Evolutionary conservation across 2,329 filamentous ascomycete genomes (phyloP).

Genomic region (Rhytidhysteron rufulum): DNA sequence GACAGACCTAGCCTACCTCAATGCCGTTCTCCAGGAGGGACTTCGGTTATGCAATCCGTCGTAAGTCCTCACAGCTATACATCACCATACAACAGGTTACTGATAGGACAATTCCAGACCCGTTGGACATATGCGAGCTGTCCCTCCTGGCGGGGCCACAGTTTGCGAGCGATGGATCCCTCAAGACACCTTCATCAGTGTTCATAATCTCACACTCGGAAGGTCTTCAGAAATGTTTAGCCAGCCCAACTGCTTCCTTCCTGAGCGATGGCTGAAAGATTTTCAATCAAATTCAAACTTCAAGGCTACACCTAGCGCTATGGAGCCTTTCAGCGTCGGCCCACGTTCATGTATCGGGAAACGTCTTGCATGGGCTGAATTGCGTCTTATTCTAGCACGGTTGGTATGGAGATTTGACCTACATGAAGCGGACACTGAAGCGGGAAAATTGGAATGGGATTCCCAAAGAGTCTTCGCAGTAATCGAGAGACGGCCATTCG

Average conservation of each 20-base stretch:
- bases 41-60: constrained; percentile 7
- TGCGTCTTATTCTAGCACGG: constrained; percentile 33
- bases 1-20: background rate
- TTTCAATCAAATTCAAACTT: constrained; percentile 10
- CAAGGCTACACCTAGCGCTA: constrained; percentile 20
- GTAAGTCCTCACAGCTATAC: constrained; percentile 18
- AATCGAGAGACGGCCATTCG: too few species aligned
- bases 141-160: constrained; percentile 20
- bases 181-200: too few species aligned
- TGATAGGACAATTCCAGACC: too few species aligned
- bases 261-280: constrained; percentile 20
- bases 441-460: too few species aligned
- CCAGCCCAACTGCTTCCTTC: constrained; percentile 13
- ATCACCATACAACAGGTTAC: too few species aligned
- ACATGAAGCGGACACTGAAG: too few species aligned
- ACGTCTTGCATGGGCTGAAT: constrained; percentile 33
- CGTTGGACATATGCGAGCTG: too few species aligned
- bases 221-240: too few species aligned
- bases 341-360: constrained; percentile 27
- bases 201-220: too few species aligned
- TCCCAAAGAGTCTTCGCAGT: too few species aligned
- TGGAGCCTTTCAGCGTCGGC: constrained; percentile 30
- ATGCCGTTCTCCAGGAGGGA: constrained; percentile 1
- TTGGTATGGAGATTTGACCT: constrained; percentile 34
- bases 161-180: constrained; percentile 24